Evolutionary conservation across 2,329 filamentous ascomycete genomes (phyloP).

Genomic region (Aspergillus caelatus): DNA sequence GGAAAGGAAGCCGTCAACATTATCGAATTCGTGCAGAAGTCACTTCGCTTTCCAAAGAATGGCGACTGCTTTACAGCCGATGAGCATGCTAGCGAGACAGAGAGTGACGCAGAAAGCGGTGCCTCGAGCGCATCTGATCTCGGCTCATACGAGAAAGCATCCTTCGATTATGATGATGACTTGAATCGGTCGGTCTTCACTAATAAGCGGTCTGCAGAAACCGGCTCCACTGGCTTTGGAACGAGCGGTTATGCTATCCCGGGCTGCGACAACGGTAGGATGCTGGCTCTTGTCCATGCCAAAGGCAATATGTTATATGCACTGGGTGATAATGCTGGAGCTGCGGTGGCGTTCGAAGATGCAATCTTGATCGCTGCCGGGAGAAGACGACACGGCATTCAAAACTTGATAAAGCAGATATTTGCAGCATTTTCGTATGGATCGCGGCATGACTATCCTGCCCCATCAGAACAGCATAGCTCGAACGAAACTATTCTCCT

Average conservation of each 20-base stretch:
- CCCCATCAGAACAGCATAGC: constrained; percentile 35
- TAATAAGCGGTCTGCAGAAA: constrained; percentile 31
- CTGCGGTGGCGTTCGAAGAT: constrained; percentile 90
- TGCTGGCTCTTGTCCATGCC: constrained; percentile 90
- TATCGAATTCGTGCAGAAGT: constrained; percentile 80
- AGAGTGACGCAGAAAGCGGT: constrained; percentile 58
- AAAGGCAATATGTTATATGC: constrained; percentile 99
- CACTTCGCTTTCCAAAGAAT: constrained; percentile 60
- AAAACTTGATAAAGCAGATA: constrained; percentile 76
- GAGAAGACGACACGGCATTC: constrained; percentile 68
- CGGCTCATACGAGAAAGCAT: constrained; percentile 58
- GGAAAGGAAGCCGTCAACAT: constrained; percentile 83
- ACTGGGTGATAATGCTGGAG: constrained; percentile 76
- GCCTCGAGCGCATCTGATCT: constrained; percentile 55
- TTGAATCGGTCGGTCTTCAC: constrained; percentile 31
- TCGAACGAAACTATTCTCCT: constrained; percentile 70
- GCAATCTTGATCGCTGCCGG: constrained; percentile 88
- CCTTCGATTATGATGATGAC: constrained; percentile 60
- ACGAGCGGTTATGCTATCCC: constrained; percentile 84
- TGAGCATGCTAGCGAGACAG: constrained; percentile 62
- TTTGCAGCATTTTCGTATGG: constrained; percentile 67
- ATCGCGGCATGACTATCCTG: constrained; percentile 41
- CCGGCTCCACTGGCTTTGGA: constrained; percentile 60
- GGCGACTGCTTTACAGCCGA: constrained; percentile 52
- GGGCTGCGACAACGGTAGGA: constrained; percentile 85